These are phyloP conservation scores for Medicago arabica DNA, from an alignment of 306 rosid genomes.

Conservation along the genomic window DNA sequence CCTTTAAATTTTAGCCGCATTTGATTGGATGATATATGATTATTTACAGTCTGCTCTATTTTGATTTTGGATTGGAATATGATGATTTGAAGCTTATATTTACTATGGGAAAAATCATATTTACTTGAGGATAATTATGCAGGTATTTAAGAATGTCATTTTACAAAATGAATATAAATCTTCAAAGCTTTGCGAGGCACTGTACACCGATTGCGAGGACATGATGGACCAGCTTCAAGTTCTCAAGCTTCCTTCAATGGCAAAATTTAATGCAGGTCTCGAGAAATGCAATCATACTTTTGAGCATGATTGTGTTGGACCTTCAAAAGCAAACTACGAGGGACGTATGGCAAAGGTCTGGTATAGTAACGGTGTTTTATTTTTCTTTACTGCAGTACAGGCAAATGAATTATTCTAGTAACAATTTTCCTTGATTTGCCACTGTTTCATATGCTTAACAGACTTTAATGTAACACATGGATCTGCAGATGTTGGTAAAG, in stretches of 20 bases:
- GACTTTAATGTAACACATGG: constrained; percentile 19
- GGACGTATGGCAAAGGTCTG: constrained; percentile 80
- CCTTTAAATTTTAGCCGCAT: neutral
- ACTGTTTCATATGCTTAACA: constrained; percentile 30
- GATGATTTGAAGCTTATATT: constrained; percentile 29
- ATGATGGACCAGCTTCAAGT: constrained; percentile 84
- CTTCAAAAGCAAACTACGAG: constrained; percentile 72
- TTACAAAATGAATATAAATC: constrained; percentile 72
- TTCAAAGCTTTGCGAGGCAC: constrained; percentile 78
- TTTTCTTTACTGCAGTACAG: neutral
- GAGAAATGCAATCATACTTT: constrained; percentile 79
- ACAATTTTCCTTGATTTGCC: neutral
- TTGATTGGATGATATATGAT: constrained; percentile 13
- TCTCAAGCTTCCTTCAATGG: constrained; percentile 88
- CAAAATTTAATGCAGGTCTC: constrained; percentile 83
- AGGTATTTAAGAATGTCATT: constrained; percentile 63
- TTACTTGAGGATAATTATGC: constrained; percentile 29
- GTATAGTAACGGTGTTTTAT: constrained; percentile 1
- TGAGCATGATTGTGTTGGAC: constrained; percentile 75
- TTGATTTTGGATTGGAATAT: constrained; percentile 11
- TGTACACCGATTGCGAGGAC: constrained; percentile 78
- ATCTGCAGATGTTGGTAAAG: constrained; percentile 76
- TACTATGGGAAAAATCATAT: constrained; percentile 29
- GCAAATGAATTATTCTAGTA: constrained; percentile 7
- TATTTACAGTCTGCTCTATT: constrained; percentile 9